Percentiles rank a stretch among this genome's conserved stretches.
Evolutionary conservation across 208 protist genomes (phyloP).

Genomic region (Trypanosoma lewisi): DNA sequence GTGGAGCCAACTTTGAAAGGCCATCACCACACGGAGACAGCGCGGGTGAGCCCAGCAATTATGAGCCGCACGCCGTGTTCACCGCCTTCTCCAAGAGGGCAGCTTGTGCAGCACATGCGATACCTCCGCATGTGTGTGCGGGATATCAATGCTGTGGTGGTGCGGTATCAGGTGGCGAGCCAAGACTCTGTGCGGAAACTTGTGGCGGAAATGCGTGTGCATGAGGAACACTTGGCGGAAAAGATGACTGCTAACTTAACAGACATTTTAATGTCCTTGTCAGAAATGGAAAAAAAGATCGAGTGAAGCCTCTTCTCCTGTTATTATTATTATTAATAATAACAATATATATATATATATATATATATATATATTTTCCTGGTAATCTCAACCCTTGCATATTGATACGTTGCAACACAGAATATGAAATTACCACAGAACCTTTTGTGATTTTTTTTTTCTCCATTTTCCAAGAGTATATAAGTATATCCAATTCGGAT

Average conservation of each 20-base stretch:
- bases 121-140: constrained; percentile 21
- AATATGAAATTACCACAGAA: background rate
- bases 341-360: too few relatives aligned
- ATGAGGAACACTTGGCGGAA: constrained; percentile 38
- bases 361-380: too few relatives aligned
- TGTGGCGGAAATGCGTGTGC: constrained; percentile 29
- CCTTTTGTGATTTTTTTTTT: background rate
- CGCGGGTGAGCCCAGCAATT: constrained; percentile 7
- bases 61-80: constrained; percentile 6
- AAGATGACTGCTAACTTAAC: constrained; percentile 43
- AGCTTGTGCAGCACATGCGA: constrained; percentile 20
- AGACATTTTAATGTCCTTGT: constrained; percentile 54
- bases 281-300: constrained; percentile 21
- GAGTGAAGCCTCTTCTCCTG: background rate
- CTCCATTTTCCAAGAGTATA: too few relatives aligned
- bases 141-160: constrained; percentile 50
- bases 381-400: too few relatives aligned
- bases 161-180: constrained; percentile 44
- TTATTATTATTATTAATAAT: background rate
- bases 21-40: background rate
- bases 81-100: constrained; percentile 16
- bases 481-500: too few relatives aligned
- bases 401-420: constrained; percentile 1
- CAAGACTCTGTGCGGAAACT: constrained; percentile 31
- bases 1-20: background rate